Conservation (phyloP, 257 asterid genomes). For the Solanum etuberosum region DNA sequence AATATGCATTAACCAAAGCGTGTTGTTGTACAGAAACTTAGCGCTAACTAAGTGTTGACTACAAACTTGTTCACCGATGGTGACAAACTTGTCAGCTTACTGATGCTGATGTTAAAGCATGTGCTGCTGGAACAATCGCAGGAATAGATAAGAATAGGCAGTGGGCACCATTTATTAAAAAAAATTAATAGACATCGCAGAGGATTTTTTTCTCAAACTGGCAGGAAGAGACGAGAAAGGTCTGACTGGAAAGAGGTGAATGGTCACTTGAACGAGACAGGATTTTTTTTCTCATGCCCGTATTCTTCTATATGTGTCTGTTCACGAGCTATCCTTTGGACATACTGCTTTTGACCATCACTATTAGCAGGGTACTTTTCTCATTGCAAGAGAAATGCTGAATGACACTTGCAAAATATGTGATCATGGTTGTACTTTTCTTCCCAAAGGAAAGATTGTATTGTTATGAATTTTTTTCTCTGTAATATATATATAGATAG, state of each 20-base stretch:
- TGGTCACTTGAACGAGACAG: not conserved
- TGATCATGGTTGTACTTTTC: not conserved
- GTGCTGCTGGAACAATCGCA: not conserved
- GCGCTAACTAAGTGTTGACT: not conserved
- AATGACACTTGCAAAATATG: not conserved
- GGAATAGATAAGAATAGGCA: not conserved
- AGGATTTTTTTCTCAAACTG: not conserved
- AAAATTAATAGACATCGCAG: not conserved
- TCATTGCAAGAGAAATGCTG: not conserved
- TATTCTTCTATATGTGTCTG: not conserved
- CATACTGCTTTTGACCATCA: not conserved
- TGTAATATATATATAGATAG: not conserved
- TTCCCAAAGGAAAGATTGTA: not conserved
- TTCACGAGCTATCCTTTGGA: not conserved
- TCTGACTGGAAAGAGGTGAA: not conserved
- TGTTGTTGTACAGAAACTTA: not conserved
- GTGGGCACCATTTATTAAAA: not conserved
- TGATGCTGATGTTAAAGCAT: not conserved
- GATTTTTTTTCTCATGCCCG: not conserved
- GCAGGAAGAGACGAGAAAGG: not conserved
- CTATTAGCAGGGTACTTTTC: not conserved
- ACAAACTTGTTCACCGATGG: not conserved
- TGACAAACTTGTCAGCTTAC: not conserved
- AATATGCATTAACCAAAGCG: not conserved
- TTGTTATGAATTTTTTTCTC: not conserved